These are phyloP conservation scores for Pyricularia pennisetigena DNA, from an alignment of 2,329 filamentous ascomycete species.

Conservation along the genomic window DNA sequence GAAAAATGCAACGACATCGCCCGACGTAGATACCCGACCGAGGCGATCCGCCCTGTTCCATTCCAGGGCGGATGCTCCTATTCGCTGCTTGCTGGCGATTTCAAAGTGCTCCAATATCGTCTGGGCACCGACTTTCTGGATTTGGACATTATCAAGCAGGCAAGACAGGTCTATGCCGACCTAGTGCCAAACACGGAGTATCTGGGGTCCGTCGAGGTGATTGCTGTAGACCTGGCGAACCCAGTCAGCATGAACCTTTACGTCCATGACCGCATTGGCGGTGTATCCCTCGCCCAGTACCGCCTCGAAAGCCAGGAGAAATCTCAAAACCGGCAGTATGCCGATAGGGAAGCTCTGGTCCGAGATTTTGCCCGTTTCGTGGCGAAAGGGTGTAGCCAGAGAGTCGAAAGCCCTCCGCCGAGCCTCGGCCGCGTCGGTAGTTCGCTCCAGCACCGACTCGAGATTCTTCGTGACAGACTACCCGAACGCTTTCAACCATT, in stretches of 20 bases:
- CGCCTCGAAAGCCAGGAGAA: constrained; percentile 7
- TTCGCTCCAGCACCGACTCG: constrained; percentile 28
- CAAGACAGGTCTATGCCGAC: constrained; percentile 26
- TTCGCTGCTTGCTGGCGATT: constrained; percentile 29
- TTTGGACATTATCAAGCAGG: constrained; percentile 23
- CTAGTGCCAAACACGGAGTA: constrained; percentile 31
- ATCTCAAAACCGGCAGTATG: constrained; percentile 4
- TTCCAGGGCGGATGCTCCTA: constrained; percentile 43
- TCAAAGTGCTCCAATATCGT: constrained; percentile 38
- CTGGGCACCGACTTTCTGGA: constrained; percentile 31
- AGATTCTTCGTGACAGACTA: constrained; percentile 23
- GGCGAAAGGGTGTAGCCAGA: constrained; percentile 23
- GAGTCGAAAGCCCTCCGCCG: constrained; percentile 5
- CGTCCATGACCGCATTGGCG: constrained; percentile 28
- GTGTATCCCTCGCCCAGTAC: constrained; percentile 27
- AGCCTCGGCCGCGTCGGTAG: constrained; percentile 26
- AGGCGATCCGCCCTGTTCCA: constrained; percentile 18
- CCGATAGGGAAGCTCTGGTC: constrained; percentile 20
- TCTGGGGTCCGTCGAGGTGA: constrained; percentile 18
- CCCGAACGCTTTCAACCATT: constrained; percentile 22
- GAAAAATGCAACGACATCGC: constrained; percentile 6
- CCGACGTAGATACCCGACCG: background rate
- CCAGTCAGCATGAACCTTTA: constrained; percentile 25
- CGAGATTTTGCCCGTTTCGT: constrained; percentile 31
- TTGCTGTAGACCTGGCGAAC: constrained; percentile 11